phyloP scores from a whole-genome alignment of 345 rosid genomes.

The Rhodamnia rubescens region DNA sequence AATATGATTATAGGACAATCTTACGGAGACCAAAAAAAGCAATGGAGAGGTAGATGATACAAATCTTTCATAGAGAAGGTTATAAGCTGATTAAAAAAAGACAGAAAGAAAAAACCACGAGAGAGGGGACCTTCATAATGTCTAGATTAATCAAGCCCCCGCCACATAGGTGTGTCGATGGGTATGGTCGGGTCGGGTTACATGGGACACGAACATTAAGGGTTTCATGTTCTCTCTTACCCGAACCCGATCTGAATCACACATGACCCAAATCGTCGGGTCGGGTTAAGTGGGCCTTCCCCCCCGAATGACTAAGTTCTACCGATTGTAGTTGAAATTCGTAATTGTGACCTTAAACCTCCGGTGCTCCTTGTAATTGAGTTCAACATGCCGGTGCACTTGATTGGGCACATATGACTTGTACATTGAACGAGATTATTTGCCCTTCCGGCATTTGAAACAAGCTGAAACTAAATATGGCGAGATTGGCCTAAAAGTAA shows the following conservation, averaged over 20 bases:
- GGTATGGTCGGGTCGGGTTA: too few relatives aligned
- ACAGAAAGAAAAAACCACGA: background rate
- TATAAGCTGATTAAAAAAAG: background rate
- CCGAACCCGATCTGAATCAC: too few relatives aligned
- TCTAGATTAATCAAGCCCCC: slow-evolving; percentile 85
- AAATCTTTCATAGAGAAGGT: background rate
- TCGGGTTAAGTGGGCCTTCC: too few relatives aligned
- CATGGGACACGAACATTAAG: too few relatives aligned
- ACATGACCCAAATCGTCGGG: too few relatives aligned
- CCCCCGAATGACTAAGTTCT: slow-evolving; percentile 64
- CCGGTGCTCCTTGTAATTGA: slow-evolving; percentile 84
- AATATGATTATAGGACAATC: background rate
- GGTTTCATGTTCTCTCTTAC: too few relatives aligned
- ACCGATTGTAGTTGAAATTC: slow-evolving; percentile 69
- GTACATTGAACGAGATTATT: slow-evolving; percentile 62
- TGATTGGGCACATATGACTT: slow-evolving; percentile 77
- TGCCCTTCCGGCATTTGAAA: slow-evolving; percentile 21
- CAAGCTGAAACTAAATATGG: too few relatives aligned
- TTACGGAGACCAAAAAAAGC: background rate
- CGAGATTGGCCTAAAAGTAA: too few relatives aligned
- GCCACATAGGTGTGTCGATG: slow-evolving; percentile 27
- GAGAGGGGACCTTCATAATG: slow-evolving; percentile 63
- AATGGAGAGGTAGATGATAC: background rate
- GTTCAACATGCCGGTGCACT: slow-evolving; percentile 85
- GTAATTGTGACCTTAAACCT: slow-evolving; percentile 63